Evolutionary conservation across 2,329 filamentous ascomycete species (phyloP), one percentile per base, ranked within the genome.

Genomic region (Aspergillus uvarum): DNA sequence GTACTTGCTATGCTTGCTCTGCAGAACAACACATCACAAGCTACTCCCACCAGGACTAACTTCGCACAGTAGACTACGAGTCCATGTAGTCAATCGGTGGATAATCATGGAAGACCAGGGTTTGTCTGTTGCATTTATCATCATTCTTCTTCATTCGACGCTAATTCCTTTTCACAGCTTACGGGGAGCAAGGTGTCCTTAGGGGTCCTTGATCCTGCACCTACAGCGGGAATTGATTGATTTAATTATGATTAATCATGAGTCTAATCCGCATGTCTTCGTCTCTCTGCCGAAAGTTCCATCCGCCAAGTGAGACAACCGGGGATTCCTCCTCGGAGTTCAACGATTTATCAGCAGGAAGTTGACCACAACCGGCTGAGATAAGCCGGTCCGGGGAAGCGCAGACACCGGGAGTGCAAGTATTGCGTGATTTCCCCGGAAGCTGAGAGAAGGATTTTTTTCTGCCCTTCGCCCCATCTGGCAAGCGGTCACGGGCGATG

Each of bases 391-490:
- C n/a, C 63, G 67, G 71, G 31, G 2, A 29, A 14, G 54, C 52
- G 59, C 48, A 68, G 53, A 5, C 12, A 65, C 69, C 70, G 52
- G 8, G 24, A 5, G 59, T 31, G 73, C 74, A 75, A 63, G 61
- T 71, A 77, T 77, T 72, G 76, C 76, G 76, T 77, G 75, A 74
- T 77, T 73, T 70, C 61, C 64, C 57, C 55, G 55, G 59, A 55
- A 51, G 65, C 70, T 73, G 66, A 72, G 65, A 61, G 65, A 65
- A 74, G 70, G 64, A 52, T 67, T 69, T 65, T 68, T 68, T 70
- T 71, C 67, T 65, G 66, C 62, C 65, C 42, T 24, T 31, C 19
- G 21, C 67, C 64, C 47, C 38, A 67, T 65, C 16, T 7, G 54
- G 69, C 55, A 74, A 68, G 72, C 69, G 70, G 70, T 70, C 60